A percentile compares a stretch with the other conserved stretches of the same genome.
Evolutionary conservation across 75 land plant genomes (phyloP).

Genomic region (Pinus tabuliformis): DNA sequence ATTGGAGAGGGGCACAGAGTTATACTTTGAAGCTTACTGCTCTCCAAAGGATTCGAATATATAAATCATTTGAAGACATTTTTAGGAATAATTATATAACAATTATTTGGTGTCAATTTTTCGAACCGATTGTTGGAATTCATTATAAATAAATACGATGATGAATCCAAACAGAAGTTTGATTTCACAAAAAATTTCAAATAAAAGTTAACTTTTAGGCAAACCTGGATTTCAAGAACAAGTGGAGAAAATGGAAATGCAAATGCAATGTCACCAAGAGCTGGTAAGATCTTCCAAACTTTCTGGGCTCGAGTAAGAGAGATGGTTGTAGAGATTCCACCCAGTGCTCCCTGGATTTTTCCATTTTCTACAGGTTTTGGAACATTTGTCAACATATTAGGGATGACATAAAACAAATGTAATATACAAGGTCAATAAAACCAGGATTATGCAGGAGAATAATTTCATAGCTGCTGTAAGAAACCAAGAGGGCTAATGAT

Average conservation of each 20-base stretch:
- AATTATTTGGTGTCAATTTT: too few species aligned
- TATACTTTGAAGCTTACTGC: neutral
- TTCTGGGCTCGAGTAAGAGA: conserved; percentile 23
- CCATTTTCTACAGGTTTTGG: conserved; percentile 49
- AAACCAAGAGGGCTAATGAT: neutral
- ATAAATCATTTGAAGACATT: too few species aligned
- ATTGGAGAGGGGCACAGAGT: neutral
- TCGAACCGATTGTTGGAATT: too few species aligned
- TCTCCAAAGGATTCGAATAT: neutral
- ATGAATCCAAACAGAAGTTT: too few species aligned
- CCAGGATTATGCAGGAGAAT: neutral
- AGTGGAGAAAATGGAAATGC: conserved; percentile 73
- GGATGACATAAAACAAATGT: neutral
- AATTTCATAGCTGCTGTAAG: neutral
- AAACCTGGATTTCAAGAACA: conserved; percentile 84
- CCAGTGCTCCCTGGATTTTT: conserved; percentile 44
- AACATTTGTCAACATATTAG: neutral
- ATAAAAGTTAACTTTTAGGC: too few species aligned
- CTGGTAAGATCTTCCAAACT: conserved; percentile 60
- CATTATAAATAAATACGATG: too few species aligned
- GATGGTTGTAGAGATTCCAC: conserved; percentile 33
- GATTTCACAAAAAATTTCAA: too few species aligned
- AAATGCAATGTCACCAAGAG: conserved; percentile 90
- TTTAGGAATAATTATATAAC: too few species aligned
- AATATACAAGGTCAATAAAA: too few species aligned